phyloP scores from a whole-genome alignment of 306 rosid genomes.

The Purshia tridentata region DNA sequence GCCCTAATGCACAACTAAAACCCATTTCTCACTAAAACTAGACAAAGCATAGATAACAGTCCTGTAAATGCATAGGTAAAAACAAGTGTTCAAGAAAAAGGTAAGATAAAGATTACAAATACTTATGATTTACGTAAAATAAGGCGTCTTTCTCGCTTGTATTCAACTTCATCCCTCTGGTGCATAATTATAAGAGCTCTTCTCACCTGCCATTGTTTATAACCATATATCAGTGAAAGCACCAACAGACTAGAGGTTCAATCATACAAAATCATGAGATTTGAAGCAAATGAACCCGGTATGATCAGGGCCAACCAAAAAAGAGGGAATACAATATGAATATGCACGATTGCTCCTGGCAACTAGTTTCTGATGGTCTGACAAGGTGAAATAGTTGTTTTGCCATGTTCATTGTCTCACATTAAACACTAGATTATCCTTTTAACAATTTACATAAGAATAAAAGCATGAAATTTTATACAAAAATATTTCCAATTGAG shows the following conservation, averaged over 20 bases:
- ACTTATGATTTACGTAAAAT: slow-evolving; percentile 67
- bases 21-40: slow-evolving; percentile 8
- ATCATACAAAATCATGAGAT: not conserved
- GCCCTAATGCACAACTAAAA: not conserved
- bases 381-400: not conserved
- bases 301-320: too few species aligned
- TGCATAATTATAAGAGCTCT: slow-evolving; percentile 97
- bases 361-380: not conserved
- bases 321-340: too few species aligned
- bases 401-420: not conserved
- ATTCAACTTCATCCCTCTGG: slow-evolving; percentile 98
- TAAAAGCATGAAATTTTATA: not conserved
- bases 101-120: slow-evolving; percentile 1
- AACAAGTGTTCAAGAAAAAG: not conserved
- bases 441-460: not conserved
- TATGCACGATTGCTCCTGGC: not conserved
- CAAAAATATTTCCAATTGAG: not conserved
- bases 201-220: slow-evolving; percentile 65
- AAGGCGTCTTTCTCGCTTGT: slow-evolving; percentile 86
- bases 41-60: slow-evolving; percentile 3
- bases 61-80: not conserved
- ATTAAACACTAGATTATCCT: not conserved
- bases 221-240: not conserved
- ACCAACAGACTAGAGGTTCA: not conserved
- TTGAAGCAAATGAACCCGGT: not conserved